Percentiles rank a stretch among this genome's conserved stretches.
Evolutionary conservation across 495 filamentous ascomycete species (phyloP).

Genomic region (Neurospora discreta): DNA sequence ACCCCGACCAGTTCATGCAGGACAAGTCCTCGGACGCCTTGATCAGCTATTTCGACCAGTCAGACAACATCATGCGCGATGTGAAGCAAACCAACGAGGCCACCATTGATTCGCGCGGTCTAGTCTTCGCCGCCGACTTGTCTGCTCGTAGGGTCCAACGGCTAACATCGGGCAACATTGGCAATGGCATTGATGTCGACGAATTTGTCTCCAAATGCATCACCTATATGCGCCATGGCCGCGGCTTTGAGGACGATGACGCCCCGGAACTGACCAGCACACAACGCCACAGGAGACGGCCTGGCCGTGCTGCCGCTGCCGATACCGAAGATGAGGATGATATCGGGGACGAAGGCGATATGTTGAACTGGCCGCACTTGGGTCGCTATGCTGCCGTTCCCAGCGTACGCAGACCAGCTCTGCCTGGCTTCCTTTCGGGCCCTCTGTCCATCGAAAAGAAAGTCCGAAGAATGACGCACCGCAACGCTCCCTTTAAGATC

Average conservation of each 20-base stretch:
- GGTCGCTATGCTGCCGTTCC: conserved; percentile 66
- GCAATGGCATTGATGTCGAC: conserved; percentile 74
- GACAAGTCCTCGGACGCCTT: conserved; percentile 42
- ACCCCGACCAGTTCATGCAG: conserved; percentile 53
- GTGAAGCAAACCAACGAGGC: conserved; percentile 93
- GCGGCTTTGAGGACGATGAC: conserved; percentile 29
- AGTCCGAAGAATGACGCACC: conserved; percentile 52
- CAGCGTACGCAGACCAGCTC: conserved; percentile 58
- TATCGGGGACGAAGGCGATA: conserved; percentile 59
- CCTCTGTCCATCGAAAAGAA: conserved; percentile 85
- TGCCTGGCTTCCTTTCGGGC: conserved; percentile 78
- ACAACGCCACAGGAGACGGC: conserved; percentile 30
- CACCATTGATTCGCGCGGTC: conserved; percentile 72
- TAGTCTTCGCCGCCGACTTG: conserved; percentile 69
- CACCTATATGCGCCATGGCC: conserved; percentile 65
- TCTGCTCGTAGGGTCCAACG: conserved; percentile 61
- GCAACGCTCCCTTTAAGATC: conserved; percentile 49
- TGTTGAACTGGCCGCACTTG: conserved; percentile 79
- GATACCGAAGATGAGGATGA: conserved; percentile 29
- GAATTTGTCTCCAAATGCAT: conserved; percentile 91
- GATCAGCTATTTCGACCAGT: conserved; percentile 46
- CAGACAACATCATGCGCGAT: conserved; percentile 50
- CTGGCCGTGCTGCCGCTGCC: conserved; percentile 12
- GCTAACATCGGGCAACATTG: conserved; percentile 55
- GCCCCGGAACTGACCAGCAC: conserved; percentile 34